Evolutionary conservation across 2,329 filamentous ascomycete species (phyloP), one percentile per base, ranked within the genome.

Genomic region (Fusarium sp.): DNA sequence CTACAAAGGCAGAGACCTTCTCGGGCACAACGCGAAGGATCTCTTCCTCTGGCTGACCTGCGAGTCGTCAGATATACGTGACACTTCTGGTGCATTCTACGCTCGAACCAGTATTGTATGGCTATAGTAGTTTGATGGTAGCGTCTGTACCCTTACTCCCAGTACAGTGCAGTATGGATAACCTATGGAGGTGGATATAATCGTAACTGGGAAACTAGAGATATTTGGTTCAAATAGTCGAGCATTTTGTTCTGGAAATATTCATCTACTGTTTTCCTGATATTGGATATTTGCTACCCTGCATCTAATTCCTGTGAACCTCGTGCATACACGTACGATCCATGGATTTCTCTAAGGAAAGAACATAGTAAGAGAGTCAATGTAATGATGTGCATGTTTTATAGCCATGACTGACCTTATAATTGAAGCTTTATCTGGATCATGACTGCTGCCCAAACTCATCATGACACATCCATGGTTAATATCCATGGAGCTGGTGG

Each of bases 61-160:
- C 46, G 14, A 54, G 46, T 10, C 32, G 41, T 27, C 21, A 34
- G 21, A 9, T 41, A 62, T 13, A 85, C 81, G 46, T 80, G 78
- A 7, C 76, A 69, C 5, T 83, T 75, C 58, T 81, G 55, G 3
- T 77, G 70, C 55, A 82, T 72, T 11, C 77, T 76, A 5, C 73
- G 74, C 50, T 86, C 83, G 20, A 80, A 74, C 66, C 79, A 83
- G 67, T 85, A 87, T 67, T 54, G 32, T 7, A 41, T 41, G n/a
- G 41, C 56, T 7, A 46, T 28, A 28, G 27, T 28, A 12, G 59
- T 25, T 54, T 54, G 27, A 54, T 46, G 14, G 46, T 32, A 28
- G 46, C 21, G 41, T 54, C 21, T 11, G 41, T 61, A 16, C 41
- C 47, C n/a, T 63, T 27, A 4, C 56, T 61, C 16, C 56, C 16